phyloP scores from a whole-genome alignment of 2,329 filamentous ascomycete species.

The Laburnicola sp. region DNA sequence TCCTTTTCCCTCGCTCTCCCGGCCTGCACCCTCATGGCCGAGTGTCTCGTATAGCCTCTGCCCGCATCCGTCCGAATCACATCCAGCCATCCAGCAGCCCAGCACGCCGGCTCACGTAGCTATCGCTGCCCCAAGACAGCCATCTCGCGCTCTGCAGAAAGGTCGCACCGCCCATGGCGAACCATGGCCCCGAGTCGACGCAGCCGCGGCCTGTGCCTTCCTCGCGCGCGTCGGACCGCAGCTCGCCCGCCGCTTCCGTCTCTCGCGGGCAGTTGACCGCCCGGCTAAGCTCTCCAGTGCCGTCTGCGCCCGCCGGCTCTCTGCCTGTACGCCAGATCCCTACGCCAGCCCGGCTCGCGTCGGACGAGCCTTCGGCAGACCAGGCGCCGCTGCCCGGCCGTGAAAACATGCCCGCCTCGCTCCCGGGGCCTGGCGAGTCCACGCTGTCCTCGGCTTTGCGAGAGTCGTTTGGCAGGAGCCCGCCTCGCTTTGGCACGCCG shows the following conservation, averaged over 20 bases:
- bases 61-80: too few species aligned
- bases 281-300: constrained; percentile 59
- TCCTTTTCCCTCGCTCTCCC: too few species aligned
- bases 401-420: constrained; percentile 58
- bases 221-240: constrained; percentile 26
- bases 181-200: constrained; percentile 26
- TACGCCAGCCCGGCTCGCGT: constrained; percentile 51
- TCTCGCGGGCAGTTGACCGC: constrained; percentile 58
- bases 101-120: background rate
- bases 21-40: too few species aligned
- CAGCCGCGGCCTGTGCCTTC: constrained; percentile 35
- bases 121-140: constrained; percentile 6
- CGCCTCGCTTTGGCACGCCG: constrained; percentile 66
- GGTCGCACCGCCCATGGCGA: constrained; percentile 23
- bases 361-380: constrained; percentile 40
- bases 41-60: too few species aligned
- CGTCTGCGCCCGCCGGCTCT: constrained; percentile 50
- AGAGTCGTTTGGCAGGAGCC: constrained; percentile 69
- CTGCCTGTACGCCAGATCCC: constrained; percentile 56
- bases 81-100: too few species aligned
- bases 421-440: constrained; percentile 79
- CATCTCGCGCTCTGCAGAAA: background rate
- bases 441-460: constrained; percentile 87
- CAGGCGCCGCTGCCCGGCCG: constrained; percentile 68
- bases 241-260: constrained; percentile 46